phyloP scores from a whole-genome alignment of 306 rosid genomes.

The Carpinus viminea region DNA sequence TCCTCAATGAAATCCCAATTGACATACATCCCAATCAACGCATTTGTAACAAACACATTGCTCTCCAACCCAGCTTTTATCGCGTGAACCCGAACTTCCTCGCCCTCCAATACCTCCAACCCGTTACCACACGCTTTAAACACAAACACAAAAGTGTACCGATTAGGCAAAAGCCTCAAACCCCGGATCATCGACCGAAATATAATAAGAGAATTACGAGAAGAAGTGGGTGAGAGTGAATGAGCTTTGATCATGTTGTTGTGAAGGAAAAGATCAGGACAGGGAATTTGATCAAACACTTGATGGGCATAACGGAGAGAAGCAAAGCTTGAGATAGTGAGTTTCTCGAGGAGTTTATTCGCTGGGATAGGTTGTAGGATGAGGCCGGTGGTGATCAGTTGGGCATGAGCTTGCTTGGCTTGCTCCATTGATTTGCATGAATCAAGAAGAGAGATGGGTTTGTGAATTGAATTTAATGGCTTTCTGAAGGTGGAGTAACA shows the following conservation, averaged over 20 bases:
- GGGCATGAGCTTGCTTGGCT: constrained; percentile 57
- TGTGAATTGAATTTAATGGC: constrained; percentile 23
- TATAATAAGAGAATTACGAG: constrained; percentile 28
- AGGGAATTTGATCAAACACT: constrained; percentile 57
- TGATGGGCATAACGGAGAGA: constrained; percentile 50
- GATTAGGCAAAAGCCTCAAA: constrained; percentile 35
- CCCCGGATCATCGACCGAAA: constrained; percentile 36
- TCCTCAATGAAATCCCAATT: constrained; percentile 49
- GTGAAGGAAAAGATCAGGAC: constrained; percentile 53
- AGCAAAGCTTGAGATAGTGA: constrained; percentile 26
- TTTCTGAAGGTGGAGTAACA: constrained; percentile 33
- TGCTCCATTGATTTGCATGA: constrained; percentile 51
- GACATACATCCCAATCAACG: constrained; percentile 58
- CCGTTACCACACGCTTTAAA: constrained; percentile 61
- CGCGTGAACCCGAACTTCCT: constrained; percentile 53
- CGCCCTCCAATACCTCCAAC: constrained; percentile 44
- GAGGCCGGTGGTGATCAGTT: constrained; percentile 41
- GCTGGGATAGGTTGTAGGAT: constrained; percentile 42
- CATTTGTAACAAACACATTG: constrained; percentile 62
- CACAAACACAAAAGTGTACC: constrained; percentile 55
- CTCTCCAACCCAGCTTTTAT: constrained; percentile 52
- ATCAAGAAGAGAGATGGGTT: constrained; percentile 37
- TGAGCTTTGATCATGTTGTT: constrained; percentile 59
- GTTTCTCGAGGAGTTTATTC: constrained; percentile 40
- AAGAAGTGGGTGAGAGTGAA: constrained; percentile 41